Percentiles rank a stretch among this genome's conserved stretches.
These are phyloP conservation scores for Straminergon stramineum DNA, from an alignment of 225 moss, liverwort and hornwort species.

Conservation along the genomic window DNA sequence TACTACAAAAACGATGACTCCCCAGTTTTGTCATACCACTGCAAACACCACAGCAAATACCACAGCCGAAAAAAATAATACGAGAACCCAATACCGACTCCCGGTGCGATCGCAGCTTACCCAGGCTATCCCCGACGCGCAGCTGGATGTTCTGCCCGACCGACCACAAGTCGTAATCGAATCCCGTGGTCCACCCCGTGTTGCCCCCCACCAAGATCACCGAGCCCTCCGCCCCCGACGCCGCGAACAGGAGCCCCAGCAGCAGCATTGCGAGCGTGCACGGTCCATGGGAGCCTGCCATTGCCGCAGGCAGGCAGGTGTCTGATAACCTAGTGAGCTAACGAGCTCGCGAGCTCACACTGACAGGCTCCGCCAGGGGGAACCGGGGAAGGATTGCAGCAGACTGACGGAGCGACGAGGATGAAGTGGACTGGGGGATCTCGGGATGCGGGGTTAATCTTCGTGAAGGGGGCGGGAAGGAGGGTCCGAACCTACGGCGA, in stretches of 20 bases:
- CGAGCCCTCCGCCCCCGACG: not conserved
- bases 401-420: not conserved
- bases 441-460: not conserved
- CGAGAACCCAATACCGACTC: not conserved
- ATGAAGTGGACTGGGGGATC: not conserved
- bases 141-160: constrained; percentile 1
- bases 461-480: not conserved
- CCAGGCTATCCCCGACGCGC: constrained; percentile 18
- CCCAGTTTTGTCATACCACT: not conserved
- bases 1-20: not conserved
- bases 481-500: not conserved
- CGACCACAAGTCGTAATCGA: constrained; percentile 19
- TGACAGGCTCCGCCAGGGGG: not conserved
- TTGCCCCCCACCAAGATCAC: constrained; percentile 2
- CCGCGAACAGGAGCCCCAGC: not conserved
- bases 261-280: not conserved
- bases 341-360: not conserved
- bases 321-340: no score
- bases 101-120: not conserved
- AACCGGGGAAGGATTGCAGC: not conserved
- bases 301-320: not conserved
- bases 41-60: not conserved
- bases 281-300: not conserved
- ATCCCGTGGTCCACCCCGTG: constrained; percentile 25
- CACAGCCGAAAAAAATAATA: not conserved